phyloP scores from a whole-genome alignment of 257 asterid genomes.

The Craterostigma plantagineum region DNA sequence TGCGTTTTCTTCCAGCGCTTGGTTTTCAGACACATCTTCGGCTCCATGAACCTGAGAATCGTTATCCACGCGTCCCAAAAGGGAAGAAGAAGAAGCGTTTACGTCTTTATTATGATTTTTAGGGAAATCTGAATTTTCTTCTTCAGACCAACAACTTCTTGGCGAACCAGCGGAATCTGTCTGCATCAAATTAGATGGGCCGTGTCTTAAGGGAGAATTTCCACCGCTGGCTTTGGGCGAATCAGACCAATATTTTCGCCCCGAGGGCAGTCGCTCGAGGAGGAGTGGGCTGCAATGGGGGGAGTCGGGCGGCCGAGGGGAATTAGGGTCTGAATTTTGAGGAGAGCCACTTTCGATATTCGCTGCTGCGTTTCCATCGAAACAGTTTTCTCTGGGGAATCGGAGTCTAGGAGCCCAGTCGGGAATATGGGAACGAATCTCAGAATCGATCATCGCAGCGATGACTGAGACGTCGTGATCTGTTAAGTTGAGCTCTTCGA shows the following conservation, averaged over 20 bases:
- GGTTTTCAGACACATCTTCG: not conserved
- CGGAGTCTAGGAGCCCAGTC: slow-evolving; percentile 53
- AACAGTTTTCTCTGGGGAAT: no score
- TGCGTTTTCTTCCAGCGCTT: slow-evolving; percentile 11
- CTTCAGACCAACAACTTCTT: slow-evolving; percentile 49
- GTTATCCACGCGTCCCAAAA: no score
- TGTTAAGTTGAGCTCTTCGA: slow-evolving; percentile 75
- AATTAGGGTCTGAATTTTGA: slow-evolving; percentile 18
- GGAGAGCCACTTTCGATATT: slow-evolving; percentile 17
- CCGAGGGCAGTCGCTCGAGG: slow-evolving; percentile 74
- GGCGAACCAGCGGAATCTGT: slow-evolving; percentile 31
- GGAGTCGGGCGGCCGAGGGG: slow-evolving; percentile 30
- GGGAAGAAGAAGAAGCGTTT: slow-evolving; percentile 13
- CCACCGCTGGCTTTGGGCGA: slow-evolving; percentile 53
- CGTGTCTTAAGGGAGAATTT: slow-evolving; percentile 42
- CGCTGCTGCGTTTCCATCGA: slow-evolving; percentile 13
- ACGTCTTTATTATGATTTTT: slow-evolving; percentile 15
- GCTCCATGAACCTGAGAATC: no score
- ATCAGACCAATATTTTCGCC: slow-evolving; percentile 66
- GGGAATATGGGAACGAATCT: slow-evolving; percentile 55
- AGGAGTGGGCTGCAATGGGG: slow-evolving; percentile 23
- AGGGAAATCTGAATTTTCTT: slow-evolving; percentile 34
- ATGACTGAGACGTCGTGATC: slow-evolving; percentile 86
- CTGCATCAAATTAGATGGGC: slow-evolving; percentile 22
- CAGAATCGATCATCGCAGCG: slow-evolving; percentile 80